Percentiles rank a stretch among this genome's conserved stretches.
Conservation (phyloP, 2,329 filamentous ascomycete species). For the Botryosphaeria dothidea region DNA sequence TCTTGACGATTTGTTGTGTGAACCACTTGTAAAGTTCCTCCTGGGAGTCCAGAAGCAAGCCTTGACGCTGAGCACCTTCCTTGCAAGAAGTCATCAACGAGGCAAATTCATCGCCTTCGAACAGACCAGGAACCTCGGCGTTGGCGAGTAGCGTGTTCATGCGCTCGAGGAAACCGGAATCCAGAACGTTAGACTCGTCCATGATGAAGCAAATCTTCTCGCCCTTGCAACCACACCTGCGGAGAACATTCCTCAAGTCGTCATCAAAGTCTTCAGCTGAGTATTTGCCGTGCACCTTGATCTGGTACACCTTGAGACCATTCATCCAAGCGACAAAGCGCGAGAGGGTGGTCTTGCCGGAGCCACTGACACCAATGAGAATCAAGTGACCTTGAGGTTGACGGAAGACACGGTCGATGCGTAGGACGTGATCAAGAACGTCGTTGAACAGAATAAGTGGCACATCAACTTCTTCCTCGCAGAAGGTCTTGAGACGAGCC, state of each 20-base stretch:
- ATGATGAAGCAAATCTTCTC: conserved; percentile 99
- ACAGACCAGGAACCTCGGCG: conserved; percentile 97
- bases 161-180: conserved; percentile 96
- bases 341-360: conserved; percentile 96
- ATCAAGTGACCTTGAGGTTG: conserved; percentile 98
- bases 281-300: conserved; percentile 99
- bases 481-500: conserved; percentile 95
- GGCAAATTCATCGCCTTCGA: conserved; percentile 97
- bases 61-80: conserved; percentile 95
- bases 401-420: conserved; percentile 97
- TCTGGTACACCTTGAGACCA: conserved; percentile 97
- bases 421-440: conserved; percentile 94
- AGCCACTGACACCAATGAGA: conserved; percentile 96
- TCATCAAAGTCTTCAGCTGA: conserved; percentile 99
- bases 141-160: conserved; percentile 99
- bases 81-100: conserved; percentile 99
- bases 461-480: conserved; percentile 98
- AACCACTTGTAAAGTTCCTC: conserved; percentile 99
- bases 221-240: conserved; percentile 92
- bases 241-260: conserved; percentile 88
- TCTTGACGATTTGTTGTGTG: conserved; percentile 98
- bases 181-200: conserved; percentile 97
- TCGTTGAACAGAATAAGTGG: conserved; percentile 99
- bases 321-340: conserved; percentile 99
- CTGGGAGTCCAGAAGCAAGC: conserved; percentile 90